Base-by-base conservation (phyloP, 179 eudicot genomes). In the Drosera spatulata region DNA sequence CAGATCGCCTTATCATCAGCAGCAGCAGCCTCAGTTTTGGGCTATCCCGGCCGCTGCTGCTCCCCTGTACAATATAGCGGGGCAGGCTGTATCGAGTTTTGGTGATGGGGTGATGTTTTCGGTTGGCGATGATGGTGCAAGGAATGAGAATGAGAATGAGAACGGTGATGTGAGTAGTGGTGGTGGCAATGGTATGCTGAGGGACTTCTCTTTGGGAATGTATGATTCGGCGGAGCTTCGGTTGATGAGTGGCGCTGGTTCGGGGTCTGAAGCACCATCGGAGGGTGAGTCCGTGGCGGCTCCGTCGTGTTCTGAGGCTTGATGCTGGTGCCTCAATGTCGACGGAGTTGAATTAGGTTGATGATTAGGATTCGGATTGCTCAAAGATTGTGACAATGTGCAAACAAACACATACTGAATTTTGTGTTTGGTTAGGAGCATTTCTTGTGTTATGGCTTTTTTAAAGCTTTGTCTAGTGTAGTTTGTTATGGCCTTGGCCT, bases 181-280 rank as follows among this genome's bases (percentile, higher is more conserved):
- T 2, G 64, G 45, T 9, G 7, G 43, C 8, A 60, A 63, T 39
- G 39, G 53, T 37, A 52, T 59, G 73, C 58, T 77, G 42, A 75
- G 85, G 71, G 84, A 85, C 43, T 79, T 76, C 60, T 80, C 88
- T 38, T 37, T 78, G 79, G 86, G 76, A 58, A 51, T 74, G 52
- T 71, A 69, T 59, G 88, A 80, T 4, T 80, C 73, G 62, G 79
- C 66, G 58, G 93, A 85, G 79, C 77, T 85, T 37, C 82, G 83
- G 54, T 79, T 85, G 57, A 85, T 82, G 93, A 76, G 76, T 71
- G 74, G 76, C 10, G n/a, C 33, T 22, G 33, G 33, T 22, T 22
- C 33, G 33, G 33, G 33, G 33, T 22, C 33, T 22, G 33, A 22
- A 22, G 33, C 33, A 22, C 33, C 1, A 22, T 22, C 33, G 33